Conservation (phyloP, 345 rosid species). For the Diplotaxis tenuifolia region DNA sequence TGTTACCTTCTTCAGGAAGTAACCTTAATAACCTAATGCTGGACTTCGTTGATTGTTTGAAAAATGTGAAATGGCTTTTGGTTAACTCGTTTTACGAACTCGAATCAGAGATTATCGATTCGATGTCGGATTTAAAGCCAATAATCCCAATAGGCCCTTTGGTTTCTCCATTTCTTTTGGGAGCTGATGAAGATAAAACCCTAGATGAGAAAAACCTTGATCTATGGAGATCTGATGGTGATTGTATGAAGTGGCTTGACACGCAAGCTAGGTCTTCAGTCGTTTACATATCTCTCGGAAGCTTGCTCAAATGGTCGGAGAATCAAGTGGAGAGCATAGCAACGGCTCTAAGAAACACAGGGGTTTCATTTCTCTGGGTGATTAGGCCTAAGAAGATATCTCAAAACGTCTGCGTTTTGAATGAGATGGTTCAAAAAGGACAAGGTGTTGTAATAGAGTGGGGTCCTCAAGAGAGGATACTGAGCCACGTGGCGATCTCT, state of each 20-base stretch:
- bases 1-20: conserved; percentile 34
- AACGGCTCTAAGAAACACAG: conserved; percentile 37
- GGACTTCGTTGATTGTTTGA: conserved; percentile 36
- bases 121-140: conserved; percentile 31
- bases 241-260: conserved; percentile 60
- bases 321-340: conserved; percentile 46
- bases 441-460: conserved; percentile 46
- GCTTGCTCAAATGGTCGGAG: conserved; percentile 35
- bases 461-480: conserved; percentile 54
- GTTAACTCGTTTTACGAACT: conserved; percentile 52
- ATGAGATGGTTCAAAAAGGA: conserved; percentile 35
- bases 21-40: conserved; percentile 3
- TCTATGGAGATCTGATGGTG: conserved; percentile 39
- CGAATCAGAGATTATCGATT: conserved; percentile 41
- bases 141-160: conserved; percentile 56
- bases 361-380: conserved; percentile 58
- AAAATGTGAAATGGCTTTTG: conserved; percentile 51
- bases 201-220: conserved; percentile 25
- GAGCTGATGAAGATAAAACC: conserved; percentile 21
- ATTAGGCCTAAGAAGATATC: conserved; percentile 33
- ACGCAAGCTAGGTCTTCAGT: conserved; percentile 45
- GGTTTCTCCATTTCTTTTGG: conserved; percentile 46
- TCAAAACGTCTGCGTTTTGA: conserved; percentile 1
- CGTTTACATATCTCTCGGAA: conserved; percentile 64
- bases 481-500: conserved; percentile 42